A percentile compares a stretch with the other conserved stretches of the same genome.
Evolutionary conservation across 768 basidiomycete species (phyloP).

Genomic region (Cantharellus anzutake): DNA sequence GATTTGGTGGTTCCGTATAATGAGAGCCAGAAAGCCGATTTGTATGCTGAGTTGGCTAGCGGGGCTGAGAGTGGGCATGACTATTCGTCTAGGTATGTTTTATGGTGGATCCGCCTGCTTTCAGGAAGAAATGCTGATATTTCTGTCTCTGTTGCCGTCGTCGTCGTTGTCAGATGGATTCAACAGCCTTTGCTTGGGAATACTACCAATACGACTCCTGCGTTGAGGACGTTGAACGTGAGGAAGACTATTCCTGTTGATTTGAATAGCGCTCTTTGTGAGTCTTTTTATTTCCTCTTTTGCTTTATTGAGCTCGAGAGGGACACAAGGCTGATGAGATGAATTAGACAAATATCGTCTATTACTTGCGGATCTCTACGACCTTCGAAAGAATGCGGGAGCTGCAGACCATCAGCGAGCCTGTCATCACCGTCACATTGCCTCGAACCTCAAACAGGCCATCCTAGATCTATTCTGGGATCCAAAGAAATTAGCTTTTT

Average conservation of each 20-base stretch:
- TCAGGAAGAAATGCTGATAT: constrained; percentile 7
- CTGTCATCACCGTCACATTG: constrained; percentile 33
- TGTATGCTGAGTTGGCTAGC: constrained; percentile 79
- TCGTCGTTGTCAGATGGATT: constrained; percentile 1
- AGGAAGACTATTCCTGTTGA: constrained; percentile 51
- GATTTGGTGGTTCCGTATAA: constrained; percentile 34
- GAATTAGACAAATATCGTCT: constrained; percentile 27
- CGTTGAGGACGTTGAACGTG: constrained; percentile 53
- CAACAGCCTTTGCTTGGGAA: constrained; percentile 24
- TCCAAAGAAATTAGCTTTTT: constrained; percentile 61
- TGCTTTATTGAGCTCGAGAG: background rate
- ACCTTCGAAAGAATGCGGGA: background rate
- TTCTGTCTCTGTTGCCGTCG: constrained; percentile 13
- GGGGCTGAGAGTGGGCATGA: constrained; percentile 68
- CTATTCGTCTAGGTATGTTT: constrained; percentile 17
- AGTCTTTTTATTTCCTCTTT: constrained; percentile 16
- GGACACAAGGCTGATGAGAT: no score
- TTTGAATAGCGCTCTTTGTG: constrained; percentile 73
- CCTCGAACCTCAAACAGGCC: constrained; percentile 38
- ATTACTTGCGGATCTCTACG: constrained; percentile 42
- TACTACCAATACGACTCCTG: constrained; percentile 27
- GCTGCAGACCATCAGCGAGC: constrained; percentile 11
- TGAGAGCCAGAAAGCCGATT: constrained; percentile 32
- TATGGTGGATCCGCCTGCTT: background rate
- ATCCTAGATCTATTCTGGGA: constrained; percentile 85